Conservation (phyloP, 108 stramenopile species). For the Skeletonema marinoi region DNA sequence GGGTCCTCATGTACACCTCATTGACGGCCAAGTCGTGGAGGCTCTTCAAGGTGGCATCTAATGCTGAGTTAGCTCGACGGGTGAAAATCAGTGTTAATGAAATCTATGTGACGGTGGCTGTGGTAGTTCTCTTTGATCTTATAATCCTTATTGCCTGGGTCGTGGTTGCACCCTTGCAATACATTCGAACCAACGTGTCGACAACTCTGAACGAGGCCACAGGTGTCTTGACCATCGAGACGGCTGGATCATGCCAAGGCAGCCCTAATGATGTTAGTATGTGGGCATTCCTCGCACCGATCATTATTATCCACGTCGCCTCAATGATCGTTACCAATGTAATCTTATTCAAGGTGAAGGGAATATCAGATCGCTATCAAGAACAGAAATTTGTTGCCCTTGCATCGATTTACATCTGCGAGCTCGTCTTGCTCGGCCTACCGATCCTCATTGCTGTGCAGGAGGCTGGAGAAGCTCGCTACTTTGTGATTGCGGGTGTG, state of each 20-base stretch:
- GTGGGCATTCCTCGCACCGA: constrained; percentile 31
- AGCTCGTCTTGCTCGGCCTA: constrained; percentile 50
- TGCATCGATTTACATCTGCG: constrained; percentile 46
- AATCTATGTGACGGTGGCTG: constrained; percentile 35
- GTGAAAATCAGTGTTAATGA: constrained; percentile 4
- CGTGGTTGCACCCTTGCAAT: constrained; percentile 31
- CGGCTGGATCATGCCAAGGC: constrained; percentile 39
- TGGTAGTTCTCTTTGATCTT: constrained; percentile 28
- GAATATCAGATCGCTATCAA: constrained; percentile 50
- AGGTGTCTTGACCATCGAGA: constrained; percentile 45
- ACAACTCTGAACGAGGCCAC: constrained; percentile 14
- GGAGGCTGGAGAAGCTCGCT: constrained; percentile 37
- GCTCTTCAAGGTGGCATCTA: constrained; percentile 22
- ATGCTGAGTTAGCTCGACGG: background rate
- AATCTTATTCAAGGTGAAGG: constrained; percentile 41
- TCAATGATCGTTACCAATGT: constrained; percentile 43
- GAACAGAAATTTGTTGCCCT: constrained; percentile 53
- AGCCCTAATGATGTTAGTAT: constrained; percentile 17
- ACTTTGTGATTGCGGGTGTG: constrained; percentile 40
- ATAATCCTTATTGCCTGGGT: constrained; percentile 45
- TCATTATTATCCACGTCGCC: constrained; percentile 33
- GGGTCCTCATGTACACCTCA: constrained; percentile 39
- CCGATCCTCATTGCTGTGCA: constrained; percentile 50
- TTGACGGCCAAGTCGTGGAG: constrained; percentile 51
- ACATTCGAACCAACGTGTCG: constrained; percentile 19